A percentile compares a stretch with the other conserved stretches of the same genome.
Conservation (phyloP, 306 rosid genomes). For the Dalbergia oliveri region DNA sequence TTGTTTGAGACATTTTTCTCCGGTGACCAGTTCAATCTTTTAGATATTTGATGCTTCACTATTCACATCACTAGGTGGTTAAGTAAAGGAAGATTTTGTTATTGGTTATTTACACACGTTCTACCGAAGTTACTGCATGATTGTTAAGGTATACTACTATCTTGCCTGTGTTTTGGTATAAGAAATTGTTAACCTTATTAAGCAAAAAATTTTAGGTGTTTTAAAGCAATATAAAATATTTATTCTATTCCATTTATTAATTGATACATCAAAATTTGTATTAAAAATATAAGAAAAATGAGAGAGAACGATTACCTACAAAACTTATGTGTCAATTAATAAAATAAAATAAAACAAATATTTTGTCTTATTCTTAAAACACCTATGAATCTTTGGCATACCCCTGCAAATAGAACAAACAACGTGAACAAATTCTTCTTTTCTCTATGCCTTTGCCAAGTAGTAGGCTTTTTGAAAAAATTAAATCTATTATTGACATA, state of each 20-base stretch:
- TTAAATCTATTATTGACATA: not conserved
- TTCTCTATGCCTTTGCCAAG: too few relatives aligned
- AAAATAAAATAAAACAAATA: too few relatives aligned
- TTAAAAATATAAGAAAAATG: too few relatives aligned
- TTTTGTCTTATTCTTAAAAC: too few relatives aligned
- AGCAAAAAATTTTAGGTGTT: not conserved
- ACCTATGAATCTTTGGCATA: not conserved
- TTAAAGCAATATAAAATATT: too few relatives aligned
- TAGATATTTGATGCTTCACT: constrained; percentile 15
- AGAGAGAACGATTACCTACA: too few relatives aligned
- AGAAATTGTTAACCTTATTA: not conserved
- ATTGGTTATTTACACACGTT: not conserved
- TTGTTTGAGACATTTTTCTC: constrained; percentile 21
- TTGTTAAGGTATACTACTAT: not conserved
- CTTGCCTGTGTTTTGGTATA: not conserved
- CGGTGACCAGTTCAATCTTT: constrained; percentile 5
- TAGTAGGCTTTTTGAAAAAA: not conserved
- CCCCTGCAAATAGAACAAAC: not conserved
- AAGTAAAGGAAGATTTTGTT: not conserved
- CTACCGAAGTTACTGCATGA: not conserved
- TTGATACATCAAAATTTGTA: too few relatives aligned
- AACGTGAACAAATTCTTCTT: not conserved
- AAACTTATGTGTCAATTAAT: too few relatives aligned
- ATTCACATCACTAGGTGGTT: not conserved
- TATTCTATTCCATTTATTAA: too few relatives aligned